phyloP scores from a whole-genome alignment of 306 rosid genomes.

The Hippophae rhamnoides region DNA sequence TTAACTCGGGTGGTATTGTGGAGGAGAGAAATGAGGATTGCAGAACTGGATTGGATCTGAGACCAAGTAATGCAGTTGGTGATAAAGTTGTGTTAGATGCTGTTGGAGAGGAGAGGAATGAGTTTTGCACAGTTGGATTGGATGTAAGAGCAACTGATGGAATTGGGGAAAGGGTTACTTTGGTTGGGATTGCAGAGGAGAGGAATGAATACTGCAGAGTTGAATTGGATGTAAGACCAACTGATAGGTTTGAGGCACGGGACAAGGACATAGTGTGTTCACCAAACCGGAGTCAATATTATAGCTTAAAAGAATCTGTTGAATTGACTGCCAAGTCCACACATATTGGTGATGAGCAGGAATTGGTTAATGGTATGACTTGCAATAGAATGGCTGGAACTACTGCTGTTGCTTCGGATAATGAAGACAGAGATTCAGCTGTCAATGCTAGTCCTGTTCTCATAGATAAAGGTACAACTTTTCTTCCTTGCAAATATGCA shows the following conservation, averaged over 20 bases:
- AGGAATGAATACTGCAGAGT: neutral
- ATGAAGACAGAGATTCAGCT: slow-evolving; percentile 11
- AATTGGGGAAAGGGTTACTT: neutral
- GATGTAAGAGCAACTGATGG: neutral
- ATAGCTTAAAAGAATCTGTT: slow-evolving; percentile 1
- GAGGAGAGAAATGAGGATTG: neutral
- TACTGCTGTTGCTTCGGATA: slow-evolving; percentile 7
- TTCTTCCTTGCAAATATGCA: neutral
- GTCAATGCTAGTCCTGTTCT: slow-evolving; percentile 8
- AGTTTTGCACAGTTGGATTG: neutral
- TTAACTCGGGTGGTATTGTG: too few relatives aligned
- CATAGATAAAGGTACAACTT: slow-evolving; percentile 1
- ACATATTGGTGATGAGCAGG: slow-evolving; percentile 12
- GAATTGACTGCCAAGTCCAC: slow-evolving; percentile 8
- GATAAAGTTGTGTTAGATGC: neutral
- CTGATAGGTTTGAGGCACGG: neutral
- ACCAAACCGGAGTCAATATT: neutral
- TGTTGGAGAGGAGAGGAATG: neutral
- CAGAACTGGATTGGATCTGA: neutral
- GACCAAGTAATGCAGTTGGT: neutral
- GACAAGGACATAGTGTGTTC: slow-evolving; percentile 10
- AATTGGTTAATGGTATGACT: slow-evolving; percentile 9
- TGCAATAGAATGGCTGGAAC: slow-evolving; percentile 16
- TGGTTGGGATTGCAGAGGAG: neutral
- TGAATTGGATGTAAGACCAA: neutral